Conservation (phyloP, 164 flowering plant species). For the Annona squamosa region DNA sequence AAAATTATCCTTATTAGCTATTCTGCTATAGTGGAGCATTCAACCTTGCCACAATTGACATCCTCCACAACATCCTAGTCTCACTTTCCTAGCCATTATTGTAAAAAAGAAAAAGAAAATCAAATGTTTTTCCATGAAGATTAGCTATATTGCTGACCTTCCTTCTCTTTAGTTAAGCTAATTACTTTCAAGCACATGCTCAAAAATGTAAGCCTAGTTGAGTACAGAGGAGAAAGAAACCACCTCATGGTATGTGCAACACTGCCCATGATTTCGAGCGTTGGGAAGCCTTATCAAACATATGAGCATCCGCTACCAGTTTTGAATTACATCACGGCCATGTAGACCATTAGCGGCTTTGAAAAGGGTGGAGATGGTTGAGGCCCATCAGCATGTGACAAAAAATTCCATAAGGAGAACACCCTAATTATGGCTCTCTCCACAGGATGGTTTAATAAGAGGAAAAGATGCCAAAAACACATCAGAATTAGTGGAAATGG, state of each 20-base stretch:
- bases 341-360: conserved; percentile 9
- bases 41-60: no score
- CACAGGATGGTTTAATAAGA: conserved; percentile 3
- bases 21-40: no score
- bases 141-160: not conserved
- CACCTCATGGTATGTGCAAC: conserved; percentile 10
- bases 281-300: not conserved
- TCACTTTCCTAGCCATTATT: no score
- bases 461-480: conserved; percentile 2
- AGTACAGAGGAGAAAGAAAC: conserved; percentile 2
- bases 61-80: no score
- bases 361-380: conserved; percentile 9
- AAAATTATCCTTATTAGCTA: no score
- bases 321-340: not conserved
- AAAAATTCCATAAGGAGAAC: conserved; percentile 1
- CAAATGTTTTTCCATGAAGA: not conserved
- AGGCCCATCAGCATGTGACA: conserved; percentile 7
- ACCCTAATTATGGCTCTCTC: conserved; percentile 6
- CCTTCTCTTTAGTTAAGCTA: not conserved
- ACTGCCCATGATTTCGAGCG: conserved; percentile 2
- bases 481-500: conserved; percentile 7
- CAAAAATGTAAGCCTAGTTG: conserved; percentile 8
- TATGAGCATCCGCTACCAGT: conserved; percentile 9
- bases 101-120: no score
- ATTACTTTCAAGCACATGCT: not conserved